These are phyloP conservation scores for Claviceps sp. DNA, from an alignment of 2,329 filamentous ascomycete genomes.

Conservation along the genomic window DNA sequence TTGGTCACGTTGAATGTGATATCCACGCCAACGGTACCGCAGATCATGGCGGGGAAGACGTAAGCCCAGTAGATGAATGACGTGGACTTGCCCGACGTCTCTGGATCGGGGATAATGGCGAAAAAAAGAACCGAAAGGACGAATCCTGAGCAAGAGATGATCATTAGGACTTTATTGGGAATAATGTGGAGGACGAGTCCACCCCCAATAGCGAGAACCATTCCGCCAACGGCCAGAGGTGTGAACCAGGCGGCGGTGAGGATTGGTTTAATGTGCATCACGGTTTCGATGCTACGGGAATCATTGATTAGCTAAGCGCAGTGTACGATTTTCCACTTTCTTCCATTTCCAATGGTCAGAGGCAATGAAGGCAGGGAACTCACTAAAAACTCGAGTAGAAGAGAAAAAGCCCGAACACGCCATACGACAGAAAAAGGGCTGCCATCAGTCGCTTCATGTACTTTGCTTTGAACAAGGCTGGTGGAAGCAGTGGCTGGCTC, in stretches of 20 bases:
- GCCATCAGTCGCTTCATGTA: conserved; percentile 52
- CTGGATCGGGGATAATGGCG: conserved; percentile 45
- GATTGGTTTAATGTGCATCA: conserved; percentile 45
- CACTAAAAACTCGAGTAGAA: conserved; percentile 59
- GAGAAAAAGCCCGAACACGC: conserved; percentile 53
- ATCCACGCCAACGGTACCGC: conserved; percentile 60
- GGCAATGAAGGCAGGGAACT: conserved; percentile 11
- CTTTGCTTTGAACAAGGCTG: conserved; percentile 54
- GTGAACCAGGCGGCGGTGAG: conserved; percentile 55
- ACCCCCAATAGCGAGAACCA: conserved; percentile 47
- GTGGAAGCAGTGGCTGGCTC: conserved; percentile 53
- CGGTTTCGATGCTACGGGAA: conserved; percentile 38
- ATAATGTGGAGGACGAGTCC: conserved; percentile 56
- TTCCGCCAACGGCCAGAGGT: conserved; percentile 55
- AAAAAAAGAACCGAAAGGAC: conserved; percentile 47
- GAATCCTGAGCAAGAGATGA: conserved; percentile 47
- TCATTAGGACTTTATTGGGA: conserved; percentile 47
- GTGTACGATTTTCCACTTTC: background rate
- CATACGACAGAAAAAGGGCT: conserved; percentile 53
- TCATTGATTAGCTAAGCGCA: background rate
- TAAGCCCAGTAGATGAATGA: conserved; percentile 52
- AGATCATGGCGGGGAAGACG: conserved; percentile 57
- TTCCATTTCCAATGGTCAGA: background rate
- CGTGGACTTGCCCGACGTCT: conserved; percentile 10
- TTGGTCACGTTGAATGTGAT: conserved; percentile 64